phyloP scores from a whole-genome alignment of 164 flowering plant species.

The Vitis vinifera region DNA sequence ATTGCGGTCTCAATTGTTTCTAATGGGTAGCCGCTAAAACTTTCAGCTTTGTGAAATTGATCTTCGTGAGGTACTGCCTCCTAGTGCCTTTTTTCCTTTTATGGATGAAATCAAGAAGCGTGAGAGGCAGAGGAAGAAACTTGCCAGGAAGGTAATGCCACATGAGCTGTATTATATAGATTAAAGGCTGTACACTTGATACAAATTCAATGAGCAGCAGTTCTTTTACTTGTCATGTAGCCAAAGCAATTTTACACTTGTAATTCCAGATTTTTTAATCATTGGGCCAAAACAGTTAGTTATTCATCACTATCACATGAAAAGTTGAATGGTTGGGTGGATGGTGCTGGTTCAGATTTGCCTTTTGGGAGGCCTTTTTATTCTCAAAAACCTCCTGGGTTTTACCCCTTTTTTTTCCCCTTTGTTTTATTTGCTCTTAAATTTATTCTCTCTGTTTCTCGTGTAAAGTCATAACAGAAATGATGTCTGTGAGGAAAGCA shows the following conservation, averaged over 20 bases:
- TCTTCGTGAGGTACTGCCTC: constrained; percentile 58
- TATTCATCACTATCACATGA: too few relatives aligned
- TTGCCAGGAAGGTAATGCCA: constrained; percentile 65
- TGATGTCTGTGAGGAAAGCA: neutral
- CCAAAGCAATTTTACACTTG: too few relatives aligned
- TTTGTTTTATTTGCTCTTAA: neutral
- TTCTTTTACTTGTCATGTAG: too few relatives aligned
- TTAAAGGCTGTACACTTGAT: too few relatives aligned
- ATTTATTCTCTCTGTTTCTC: neutral
- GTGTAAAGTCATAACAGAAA: neutral
- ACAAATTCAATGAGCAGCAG: too few relatives aligned
- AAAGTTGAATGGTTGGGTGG: too few relatives aligned
- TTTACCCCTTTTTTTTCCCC: too few relatives aligned
- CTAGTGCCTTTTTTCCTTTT: constrained; percentile 71
- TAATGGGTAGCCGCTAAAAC: neutral
- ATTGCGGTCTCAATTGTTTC: neutral
- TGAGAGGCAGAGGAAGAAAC: constrained; percentile 73
- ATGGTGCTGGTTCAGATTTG: too few relatives aligned
- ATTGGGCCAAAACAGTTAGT: too few relatives aligned
- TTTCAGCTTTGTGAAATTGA: constrained; percentile 93
- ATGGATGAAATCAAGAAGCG: constrained; percentile 92
- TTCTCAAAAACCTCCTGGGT: too few relatives aligned
- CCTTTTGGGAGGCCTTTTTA: too few relatives aligned
- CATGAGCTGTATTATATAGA: neutral
- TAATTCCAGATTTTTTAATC: too few relatives aligned